Evolutionary conservation across 1,139 yeast species (phyloP), one percentile per base, ranked within the genome.

Genomic region (Geotrichum bryndzae): DNA sequence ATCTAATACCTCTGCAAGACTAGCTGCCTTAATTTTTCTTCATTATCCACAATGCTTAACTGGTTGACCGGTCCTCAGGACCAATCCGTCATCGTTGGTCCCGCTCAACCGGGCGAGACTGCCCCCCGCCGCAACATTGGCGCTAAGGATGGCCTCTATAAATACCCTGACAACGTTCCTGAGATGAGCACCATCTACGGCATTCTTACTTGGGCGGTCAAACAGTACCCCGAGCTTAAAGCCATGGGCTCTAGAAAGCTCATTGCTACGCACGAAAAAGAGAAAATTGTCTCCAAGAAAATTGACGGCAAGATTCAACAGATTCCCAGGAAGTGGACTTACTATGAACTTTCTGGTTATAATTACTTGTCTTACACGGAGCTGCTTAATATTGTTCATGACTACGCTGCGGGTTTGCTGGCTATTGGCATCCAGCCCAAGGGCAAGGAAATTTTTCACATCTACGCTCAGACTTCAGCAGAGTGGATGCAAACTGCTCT

Each of bases 401-500:
- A 79, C 65, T 81, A 85, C 67, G 94, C 96, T 65, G 83, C 85
- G 65, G 99, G 97, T 65, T 80, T 94, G 64, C 78, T 84, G 55
- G 80, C 85, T 68, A 71, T 88, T 54, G 99, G 98, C n/a, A 68
- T 95, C 66, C 73, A 77, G 66, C 91, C 95, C 23, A 74, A 76
- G 54, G 83, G 84, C 68, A 76, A 77, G 54, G 85, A 87, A 68
- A 84, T 83, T 69, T 74, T 92, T 68, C 97, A 92, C 75, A 82
- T 94, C 62, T 95, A 86, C 76, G 97, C 97, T 50, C 77, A 88
- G 45, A 78, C 97, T 31, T 87, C 96, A 45, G 88, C 84, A 61
- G 84, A 84, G 72, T 94, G 99, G 99, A 83, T 94, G 88, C 90
- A 90, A 77, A 82, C 90, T 52, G 94, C 87, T 67, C 76, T 91